Conservation (phyloP, 2,329 filamentous ascomycete genomes). For the Diaporthe citri region DNA sequence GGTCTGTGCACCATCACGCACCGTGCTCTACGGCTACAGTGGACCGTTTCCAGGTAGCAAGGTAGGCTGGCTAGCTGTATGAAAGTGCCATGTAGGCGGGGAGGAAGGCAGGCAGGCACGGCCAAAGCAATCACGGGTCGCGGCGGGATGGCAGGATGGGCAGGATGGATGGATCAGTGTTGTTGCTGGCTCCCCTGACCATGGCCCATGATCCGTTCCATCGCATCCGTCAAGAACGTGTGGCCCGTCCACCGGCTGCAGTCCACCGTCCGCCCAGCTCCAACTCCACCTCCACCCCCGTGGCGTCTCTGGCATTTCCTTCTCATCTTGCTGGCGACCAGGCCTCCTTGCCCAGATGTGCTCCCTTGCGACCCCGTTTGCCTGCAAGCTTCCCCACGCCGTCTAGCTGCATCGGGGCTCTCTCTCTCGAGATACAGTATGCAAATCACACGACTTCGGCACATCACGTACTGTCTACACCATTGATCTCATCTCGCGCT, state of each 20-base stretch:
- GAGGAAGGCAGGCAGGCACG: not conserved
- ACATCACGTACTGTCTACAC: not conserved
- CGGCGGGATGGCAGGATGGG: not conserved
- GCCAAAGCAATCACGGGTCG: not conserved
- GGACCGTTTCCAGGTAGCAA: not conserved
- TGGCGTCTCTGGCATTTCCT: conserved; percentile 1
- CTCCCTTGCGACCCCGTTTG: not conserved
- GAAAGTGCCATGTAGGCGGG: not conserved
- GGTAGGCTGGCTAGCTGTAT: not conserved
- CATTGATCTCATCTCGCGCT: conserved; percentile 3
- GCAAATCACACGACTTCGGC: not conserved
- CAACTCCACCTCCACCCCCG: not conserved
- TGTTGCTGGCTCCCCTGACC: not conserved
- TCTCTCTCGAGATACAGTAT: conserved; percentile 5
- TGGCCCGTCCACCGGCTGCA: not conserved
- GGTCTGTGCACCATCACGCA: conserved; percentile 13
- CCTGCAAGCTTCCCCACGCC: conserved; percentile 24
- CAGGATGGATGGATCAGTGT: not conserved
- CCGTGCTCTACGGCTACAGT: not conserved
- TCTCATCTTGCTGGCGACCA: conserved; percentile 20
- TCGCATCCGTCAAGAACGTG: conserved; percentile 4
- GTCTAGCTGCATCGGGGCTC: conserved; percentile 2
- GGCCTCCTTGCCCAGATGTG: conserved; percentile 5
- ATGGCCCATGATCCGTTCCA: not conserved
- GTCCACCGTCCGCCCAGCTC: not conserved